Base-by-base conservation (phyloP, 176 grass and related monocot species). In the Echinochloa phyllopogon region DNA sequence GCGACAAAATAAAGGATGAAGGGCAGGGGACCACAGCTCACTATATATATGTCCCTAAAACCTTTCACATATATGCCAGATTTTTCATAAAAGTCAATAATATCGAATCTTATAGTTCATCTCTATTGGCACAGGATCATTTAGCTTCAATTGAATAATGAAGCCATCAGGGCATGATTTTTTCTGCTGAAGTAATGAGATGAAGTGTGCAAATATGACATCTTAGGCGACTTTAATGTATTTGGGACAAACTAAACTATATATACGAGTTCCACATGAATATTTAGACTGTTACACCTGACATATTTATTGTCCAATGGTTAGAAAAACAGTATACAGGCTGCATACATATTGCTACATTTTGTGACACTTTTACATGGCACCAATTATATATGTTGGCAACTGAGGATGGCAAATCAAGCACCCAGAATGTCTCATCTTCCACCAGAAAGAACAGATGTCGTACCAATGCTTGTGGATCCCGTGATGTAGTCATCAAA, bases 401-500 rank as follows among this genome's bases (percentile, higher is more conserved):
- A n/a, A n/a, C n/a, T 41, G 65, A 20, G 6, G 33, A 27, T 65
- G 65, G 16, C 65, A 67, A 18, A 18, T n/a, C 7, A 41, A 3
- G 2, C 15, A 69, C 18, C 38, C 3, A 44, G 14, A 25, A 62
- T 14, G 6, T 3, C 17, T 86, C 69, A 87, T 53, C 77, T 75
- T 24, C 69, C 78, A 25, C 27, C 24, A 38, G 39, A 67, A 81
- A 58, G 8, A 24, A 21, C 2, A 58, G 85, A 68, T 67, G 47
- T 3, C 21, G 59, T 75, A 39, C 20, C 69, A 45, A 3, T 48
- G 25, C 59, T 79, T 25, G 45, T 73, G 0, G 69, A 64, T 6
- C 85, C 9, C 5, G 69, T 76, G 16, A 47, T 48, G 56, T 76
- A 87, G 16, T 71, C 14, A 6, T 80, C 81, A 76, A 75, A 87